Base-by-base conservation (phyloP, 257 asterid genomes). In the Rhazya stricta region DNA sequence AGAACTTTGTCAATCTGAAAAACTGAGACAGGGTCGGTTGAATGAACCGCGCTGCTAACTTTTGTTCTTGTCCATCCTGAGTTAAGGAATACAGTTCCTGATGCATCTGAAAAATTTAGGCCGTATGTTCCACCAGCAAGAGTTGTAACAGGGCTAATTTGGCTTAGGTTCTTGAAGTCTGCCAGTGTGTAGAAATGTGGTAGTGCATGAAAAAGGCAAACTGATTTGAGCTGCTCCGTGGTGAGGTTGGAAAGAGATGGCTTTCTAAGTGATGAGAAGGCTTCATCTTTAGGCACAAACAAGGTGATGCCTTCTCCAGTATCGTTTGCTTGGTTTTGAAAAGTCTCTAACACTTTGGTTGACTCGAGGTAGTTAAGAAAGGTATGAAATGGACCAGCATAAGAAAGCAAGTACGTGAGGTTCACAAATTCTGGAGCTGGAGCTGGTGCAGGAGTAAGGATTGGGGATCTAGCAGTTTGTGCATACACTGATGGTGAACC, bases 41-140 rank as follows among this genome's bases (percentile, higher is more conserved):
- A 78, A 75, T 84, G 91, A 19, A 93, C 95, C 18, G 93, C 90
- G 54, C 98, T 93, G 71, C 69, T 91, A 42, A 93, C 85, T 62
- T 79, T 91, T 19, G 97, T 93, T 11, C 46, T 71, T 23, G 90
- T 86, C 98, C 98, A 91, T 57, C 94, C 96, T 6, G 98, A 85
- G 68, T 86, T 57, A 13, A 93, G 71, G 32, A 61, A 81, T 13
- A 93, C 82, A 0, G 93, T 79, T 15, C 97, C 98, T 3, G 90
- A 78, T 11, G 71, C 83, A 85, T 89, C 94, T 1, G 93, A 83
- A 73, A 93, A 85, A 54, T 91, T 89, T 76, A 93, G 48, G 13
- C 77, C 73, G 60, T 74, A 89, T 23, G 81, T 72, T 9, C 89
- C 91, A 3, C 96, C 96, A 9, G 94, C 97, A 53, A 86, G 79